A percentile compares a stretch with the other conserved stretches of the same genome.
These are phyloP conservation scores for Hippophae gyantsensis DNA, from an alignment of 306 rosid species.

Conservation along the genomic window DNA sequence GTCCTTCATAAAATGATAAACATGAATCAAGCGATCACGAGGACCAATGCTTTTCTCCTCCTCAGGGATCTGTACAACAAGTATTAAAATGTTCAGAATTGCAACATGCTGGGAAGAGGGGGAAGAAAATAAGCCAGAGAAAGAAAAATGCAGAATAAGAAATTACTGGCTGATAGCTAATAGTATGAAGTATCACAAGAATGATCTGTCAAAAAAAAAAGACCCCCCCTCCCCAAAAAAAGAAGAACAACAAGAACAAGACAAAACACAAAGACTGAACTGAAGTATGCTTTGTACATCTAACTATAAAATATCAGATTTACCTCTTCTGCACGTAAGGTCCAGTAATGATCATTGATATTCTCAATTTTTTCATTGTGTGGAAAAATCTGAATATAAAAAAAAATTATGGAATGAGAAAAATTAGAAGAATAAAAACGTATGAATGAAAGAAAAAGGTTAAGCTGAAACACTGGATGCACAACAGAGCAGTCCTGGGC, in stretches of 20 bases:
- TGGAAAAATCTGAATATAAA: constrained; percentile 41
- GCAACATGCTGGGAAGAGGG: not conserved
- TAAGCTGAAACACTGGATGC: too few species aligned
- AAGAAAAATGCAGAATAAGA: not conserved
- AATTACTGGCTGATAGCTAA: too few species aligned
- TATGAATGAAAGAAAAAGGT: not conserved
- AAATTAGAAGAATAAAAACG: not conserved
- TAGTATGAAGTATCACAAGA: too few species aligned
- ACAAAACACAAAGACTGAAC: too few species aligned
- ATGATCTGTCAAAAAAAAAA: not conserved
- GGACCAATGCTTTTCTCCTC: constrained; percentile 66
- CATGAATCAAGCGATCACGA: constrained; percentile 66
- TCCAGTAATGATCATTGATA: constrained; percentile 66
- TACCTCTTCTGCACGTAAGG: constrained; percentile 64
- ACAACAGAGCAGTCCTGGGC: too few species aligned
- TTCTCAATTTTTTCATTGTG: constrained; percentile 47
- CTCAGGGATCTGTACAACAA: constrained; percentile 48
- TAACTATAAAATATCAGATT: not conserved
- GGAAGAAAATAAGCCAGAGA: not conserved
- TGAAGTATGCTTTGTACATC: too few species aligned
- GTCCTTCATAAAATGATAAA: constrained; percentile 72
- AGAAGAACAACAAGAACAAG: not conserved
- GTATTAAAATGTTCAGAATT: not conserved
- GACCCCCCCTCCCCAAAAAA: too few species aligned
- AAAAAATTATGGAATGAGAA: not conserved